Percentiles rank a stretch among this genome's conserved stretches.
phyloP scores from a whole-genome alignment of 306 rosid genomes.

The Fragaria nilgerrensis region DNA sequence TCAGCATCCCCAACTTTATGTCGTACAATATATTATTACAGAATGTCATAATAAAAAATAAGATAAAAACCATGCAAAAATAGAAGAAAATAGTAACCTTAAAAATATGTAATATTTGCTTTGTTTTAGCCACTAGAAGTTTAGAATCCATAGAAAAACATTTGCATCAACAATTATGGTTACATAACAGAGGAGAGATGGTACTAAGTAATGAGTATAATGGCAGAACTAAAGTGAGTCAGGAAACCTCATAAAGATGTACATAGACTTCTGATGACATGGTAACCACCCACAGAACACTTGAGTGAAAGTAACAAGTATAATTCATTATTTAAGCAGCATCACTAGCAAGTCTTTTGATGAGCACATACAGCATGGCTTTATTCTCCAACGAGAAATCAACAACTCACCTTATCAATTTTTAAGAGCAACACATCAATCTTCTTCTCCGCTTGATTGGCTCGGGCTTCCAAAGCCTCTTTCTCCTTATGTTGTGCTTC shows the following conservation, averaged over 20 bases:
- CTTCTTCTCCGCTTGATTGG: conserved; percentile 56
- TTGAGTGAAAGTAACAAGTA: background rate
- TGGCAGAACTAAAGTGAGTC: background rate
- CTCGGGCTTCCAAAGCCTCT: conserved; percentile 55
- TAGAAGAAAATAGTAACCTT: background rate
- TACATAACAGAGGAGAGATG: background rate
- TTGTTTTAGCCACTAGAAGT: background rate
- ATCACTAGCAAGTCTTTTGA: background rate
- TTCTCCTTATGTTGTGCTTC: conserved; percentile 56
- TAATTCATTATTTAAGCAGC: background rate
- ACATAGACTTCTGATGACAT: background rate
- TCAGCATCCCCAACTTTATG: conserved; percentile 21
- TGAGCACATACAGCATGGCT: background rate
- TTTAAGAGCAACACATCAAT: conserved; percentile 51
- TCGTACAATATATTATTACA: background rate
- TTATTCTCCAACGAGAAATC: background rate
- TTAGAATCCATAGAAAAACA: background rate
- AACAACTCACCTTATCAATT: conserved; percentile 56
- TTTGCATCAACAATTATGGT: background rate
- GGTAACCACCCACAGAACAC: background rate
- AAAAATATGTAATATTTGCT: background rate
- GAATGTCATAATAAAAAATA: background rate
- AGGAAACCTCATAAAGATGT: background rate
- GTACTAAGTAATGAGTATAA: background rate
- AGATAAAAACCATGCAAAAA: background rate